These are phyloP conservation scores for Cystofilobasidium capitatum DNA, from an alignment of 768 basidiomycete species.

Conservation along the genomic window DNA sequence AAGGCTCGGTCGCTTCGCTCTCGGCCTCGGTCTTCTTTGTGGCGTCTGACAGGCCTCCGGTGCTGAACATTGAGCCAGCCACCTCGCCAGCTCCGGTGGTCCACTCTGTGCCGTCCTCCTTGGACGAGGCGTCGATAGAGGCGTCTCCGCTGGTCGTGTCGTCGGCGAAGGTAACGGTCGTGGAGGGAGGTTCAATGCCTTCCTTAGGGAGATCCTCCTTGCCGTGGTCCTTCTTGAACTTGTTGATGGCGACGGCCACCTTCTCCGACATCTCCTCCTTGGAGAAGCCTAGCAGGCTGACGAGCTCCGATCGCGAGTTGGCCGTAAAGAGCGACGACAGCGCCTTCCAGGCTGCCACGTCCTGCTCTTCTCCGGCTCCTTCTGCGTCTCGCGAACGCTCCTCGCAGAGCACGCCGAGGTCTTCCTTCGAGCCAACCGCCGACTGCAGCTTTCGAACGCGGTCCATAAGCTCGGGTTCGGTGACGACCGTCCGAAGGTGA, in stretches of 20 bases:
- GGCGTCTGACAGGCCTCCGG: slow-evolving; percentile 6
- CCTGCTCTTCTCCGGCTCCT: slow-evolving; percentile 29
- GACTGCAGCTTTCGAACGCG: slow-evolving; percentile 58
- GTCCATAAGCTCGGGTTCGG: slow-evolving; percentile 63
- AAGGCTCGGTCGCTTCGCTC: slow-evolving; percentile 39
- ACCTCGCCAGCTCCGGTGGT: slow-evolving; percentile 9
- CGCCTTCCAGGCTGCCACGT: slow-evolving; percentile 68
- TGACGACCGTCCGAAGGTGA: slow-evolving; percentile 65
- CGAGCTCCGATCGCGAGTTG: slow-evolving; percentile 78
- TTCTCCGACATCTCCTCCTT: slow-evolving; percentile 70
- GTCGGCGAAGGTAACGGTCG: slow-evolving; percentile 17
- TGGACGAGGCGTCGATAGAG: background rate
- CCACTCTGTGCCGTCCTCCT: background rate
- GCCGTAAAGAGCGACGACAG: slow-evolving; percentile 67
- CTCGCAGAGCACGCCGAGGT: slow-evolving; percentile 61
- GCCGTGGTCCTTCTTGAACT: slow-evolving; percentile 47
- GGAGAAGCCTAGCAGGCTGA: slow-evolving; percentile 82
- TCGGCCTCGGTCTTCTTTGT: slow-evolving; percentile 34
- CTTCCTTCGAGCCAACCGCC: slow-evolving; percentile 49
- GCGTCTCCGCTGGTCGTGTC: slow-evolving; percentile 15
- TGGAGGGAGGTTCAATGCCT: slow-evolving; percentile 34
- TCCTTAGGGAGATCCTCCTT: background rate
- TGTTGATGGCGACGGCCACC: slow-evolving; percentile 72
- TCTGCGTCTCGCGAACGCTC: slow-evolving; percentile 43
- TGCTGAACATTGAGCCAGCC: slow-evolving; percentile 16